phyloP scores from a whole-genome alignment of 352 stramenopile genomes.

The Aphanomyces euteiches region DNA sequence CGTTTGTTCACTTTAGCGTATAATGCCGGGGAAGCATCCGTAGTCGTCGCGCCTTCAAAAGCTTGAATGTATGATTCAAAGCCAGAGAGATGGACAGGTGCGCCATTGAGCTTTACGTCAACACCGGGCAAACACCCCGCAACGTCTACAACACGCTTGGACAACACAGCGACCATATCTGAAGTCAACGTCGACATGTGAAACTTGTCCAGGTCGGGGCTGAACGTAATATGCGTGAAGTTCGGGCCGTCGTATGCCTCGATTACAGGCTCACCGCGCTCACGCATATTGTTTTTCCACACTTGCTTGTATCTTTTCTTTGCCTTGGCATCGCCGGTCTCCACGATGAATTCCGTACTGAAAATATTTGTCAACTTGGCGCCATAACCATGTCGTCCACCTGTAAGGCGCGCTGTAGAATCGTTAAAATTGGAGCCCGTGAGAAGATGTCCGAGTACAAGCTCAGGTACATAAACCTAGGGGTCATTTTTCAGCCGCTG shows the following conservation, averaged over 20 bases:
- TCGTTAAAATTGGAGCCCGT: conserved; percentile 99
- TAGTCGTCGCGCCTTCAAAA: conserved; percentile 70
- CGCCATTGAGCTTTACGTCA: conserved; percentile 91
- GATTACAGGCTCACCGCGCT: conserved; percentile 80
- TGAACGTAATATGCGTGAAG: conserved; percentile 98
- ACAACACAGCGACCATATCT: conserved; percentile 92
- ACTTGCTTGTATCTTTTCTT: conserved; percentile 86
- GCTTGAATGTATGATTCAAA: conserved; percentile 97
- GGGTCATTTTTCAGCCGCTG: background rate
- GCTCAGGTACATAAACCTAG: conserved; percentile 94
- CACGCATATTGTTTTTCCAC: conserved; percentile 97
- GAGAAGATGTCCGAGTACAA: conserved; percentile 97
- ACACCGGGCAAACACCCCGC: conserved; percentile 93
- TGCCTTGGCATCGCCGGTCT: conserved; percentile 92
- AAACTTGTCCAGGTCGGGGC: conserved; percentile 94
- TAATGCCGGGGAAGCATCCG: conserved; percentile 57
- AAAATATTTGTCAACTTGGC: conserved; percentile 99
- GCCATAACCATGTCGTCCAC: conserved; percentile 92
- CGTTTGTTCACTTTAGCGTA: conserved; percentile 93
- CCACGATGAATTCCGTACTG: conserved; percentile 97
- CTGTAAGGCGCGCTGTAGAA: conserved; percentile 95
- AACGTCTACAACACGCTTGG: conserved; percentile 98
- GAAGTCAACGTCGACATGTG: conserved; percentile 92
- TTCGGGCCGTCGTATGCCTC: conserved; percentile 80
- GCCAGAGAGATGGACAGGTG: conserved; percentile 80